phyloP scores from a whole-genome alignment of 2,329 filamentous ascomycete species.

The Sporothrix variecibatus region DNA sequence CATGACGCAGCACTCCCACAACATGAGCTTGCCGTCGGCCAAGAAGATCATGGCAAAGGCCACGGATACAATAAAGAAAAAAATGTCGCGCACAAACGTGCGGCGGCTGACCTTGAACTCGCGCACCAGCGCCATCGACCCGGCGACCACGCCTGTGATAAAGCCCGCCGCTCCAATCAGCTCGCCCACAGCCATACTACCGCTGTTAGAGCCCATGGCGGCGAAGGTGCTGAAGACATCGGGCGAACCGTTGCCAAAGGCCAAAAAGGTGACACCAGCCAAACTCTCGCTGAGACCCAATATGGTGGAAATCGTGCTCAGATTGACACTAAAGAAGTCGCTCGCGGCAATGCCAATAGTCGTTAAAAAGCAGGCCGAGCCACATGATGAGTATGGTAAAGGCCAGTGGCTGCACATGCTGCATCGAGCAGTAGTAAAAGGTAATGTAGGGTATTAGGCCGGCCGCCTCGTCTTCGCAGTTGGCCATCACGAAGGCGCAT shows the following conservation, averaged over 20 bases:
- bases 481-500: slow-evolving; percentile 79
- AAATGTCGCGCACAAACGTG: slow-evolving; percentile 87
- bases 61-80: slow-evolving; percentile 87
- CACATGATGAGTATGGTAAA: slow-evolving; percentile 77
- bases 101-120: slow-evolving; percentile 89
- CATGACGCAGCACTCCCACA: slow-evolving; percentile 92
- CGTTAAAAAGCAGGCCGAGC: slow-evolving; percentile 88
- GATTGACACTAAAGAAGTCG: slow-evolving; percentile 97
- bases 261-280: slow-evolving; percentile 92
- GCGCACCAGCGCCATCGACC: slow-evolving; percentile 94
- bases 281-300: slow-evolving; percentile 94
- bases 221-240: slow-evolving; percentile 99
- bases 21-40: slow-evolving; percentile 75
- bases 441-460: slow-evolving; percentile 86
- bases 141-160: slow-evolving; percentile 93
- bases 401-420: slow-evolving; percentile 69
- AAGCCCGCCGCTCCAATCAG: slow-evolving; percentile 93
- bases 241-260: slow-evolving; percentile 95
- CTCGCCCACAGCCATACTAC: slow-evolving; percentile 94
- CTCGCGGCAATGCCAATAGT: slow-evolving; percentile 97
- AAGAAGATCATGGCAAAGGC: slow-evolving; percentile 86
- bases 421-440: slow-evolving; percentile 84
- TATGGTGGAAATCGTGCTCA: slow-evolving; percentile 87
- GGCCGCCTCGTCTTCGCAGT: slow-evolving; percentile 87
- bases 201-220: slow-evolving; percentile 94